Evolutionary conservation across 768 basidiomycete genomes (phyloP), one percentile per base, ranked within the genome.

Genomic region (Pisolithus marmoratus): DNA sequence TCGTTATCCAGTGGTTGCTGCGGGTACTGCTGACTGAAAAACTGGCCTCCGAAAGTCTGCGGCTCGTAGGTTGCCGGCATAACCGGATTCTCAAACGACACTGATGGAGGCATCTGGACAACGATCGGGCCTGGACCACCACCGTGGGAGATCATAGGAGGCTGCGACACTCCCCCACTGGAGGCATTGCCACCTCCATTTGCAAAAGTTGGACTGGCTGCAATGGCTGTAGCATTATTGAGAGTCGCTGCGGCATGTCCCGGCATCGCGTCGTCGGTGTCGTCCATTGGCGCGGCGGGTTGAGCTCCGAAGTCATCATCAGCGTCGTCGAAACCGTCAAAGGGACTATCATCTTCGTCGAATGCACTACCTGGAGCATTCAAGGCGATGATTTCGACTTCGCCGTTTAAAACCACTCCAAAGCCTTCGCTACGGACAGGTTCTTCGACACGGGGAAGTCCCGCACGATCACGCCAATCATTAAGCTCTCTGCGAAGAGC

Each of bases 401-500:
- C 87, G 43, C 83, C 87, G 37, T 70, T 73, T 15, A 88, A 72
- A 41, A 89, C 77, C 78, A 86, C 82, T 36, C 75, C 69, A 66
- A 91, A 89, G 31, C 78, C 86, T 29, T 89, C 84, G 26, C 83
- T 78, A 54, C 88, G 77, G 40, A 80, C 69, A 19, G 87, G 85
- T 62, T 91, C 87, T 43, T 90, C 87, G 53, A 84, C 74, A 56
- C 78, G 79, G 23, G 83, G 81, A 50, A 93, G 78, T 23, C 79
- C 83, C 23, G 82, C 81, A 46, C 87, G 82, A 57, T 83, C 81
- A 52, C 93, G 85, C 89, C 94, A 96, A 55, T 94, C 90, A 71
- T 97, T 96, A 61, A 97, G 76, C 67, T 99, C 93, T 45, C 84
- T 79, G 47, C 94, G 82, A 55, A 97, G 83, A 8, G 86, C 85